Conservation (phyloP, 2,329 filamentous ascomycete genomes). For the Alternaria arborescens region DNA sequence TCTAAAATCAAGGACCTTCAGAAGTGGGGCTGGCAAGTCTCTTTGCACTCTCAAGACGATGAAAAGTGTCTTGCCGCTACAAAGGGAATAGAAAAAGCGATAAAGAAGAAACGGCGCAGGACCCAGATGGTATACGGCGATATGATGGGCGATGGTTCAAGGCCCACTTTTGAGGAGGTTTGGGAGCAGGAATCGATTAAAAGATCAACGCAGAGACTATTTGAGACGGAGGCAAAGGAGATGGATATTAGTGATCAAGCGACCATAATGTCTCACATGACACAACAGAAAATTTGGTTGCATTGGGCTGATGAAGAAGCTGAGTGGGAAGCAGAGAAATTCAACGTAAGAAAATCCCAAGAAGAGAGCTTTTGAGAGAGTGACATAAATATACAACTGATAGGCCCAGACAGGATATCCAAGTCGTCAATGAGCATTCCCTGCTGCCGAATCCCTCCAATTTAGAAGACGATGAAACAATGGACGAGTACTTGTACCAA, state of each 20-base stretch:
- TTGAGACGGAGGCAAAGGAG: background rate
- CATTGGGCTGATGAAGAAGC: background rate
- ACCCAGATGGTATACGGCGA: constrained; percentile 8
- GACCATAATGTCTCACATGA: background rate
- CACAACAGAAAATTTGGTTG: background rate
- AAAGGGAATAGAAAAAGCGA: background rate
- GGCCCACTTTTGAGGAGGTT: constrained; percentile 6
- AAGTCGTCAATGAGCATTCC: background rate
- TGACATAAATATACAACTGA: background rate
- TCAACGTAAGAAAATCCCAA: background rate
- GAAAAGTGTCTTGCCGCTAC: background rate
- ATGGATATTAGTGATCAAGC: background rate
- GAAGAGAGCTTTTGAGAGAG: background rate
- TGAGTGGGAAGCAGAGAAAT: no score
- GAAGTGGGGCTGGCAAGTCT: constrained; percentile 13
- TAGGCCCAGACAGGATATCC: background rate
- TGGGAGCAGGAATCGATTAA: constrained; percentile 10
- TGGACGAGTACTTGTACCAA: background rate
- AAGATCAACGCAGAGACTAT: no score
- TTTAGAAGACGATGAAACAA: background rate
- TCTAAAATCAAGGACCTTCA: constrained; percentile 5
- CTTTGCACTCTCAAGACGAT: constrained; percentile 4
- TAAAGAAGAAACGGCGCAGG: background rate
- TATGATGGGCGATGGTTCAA: background rate
- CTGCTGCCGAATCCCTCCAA: background rate